Evolutionary conservation across 225 moss, liverwort and hornwort genomes (phyloP).

Genomic region (Sphagnum tenellum): DNA sequence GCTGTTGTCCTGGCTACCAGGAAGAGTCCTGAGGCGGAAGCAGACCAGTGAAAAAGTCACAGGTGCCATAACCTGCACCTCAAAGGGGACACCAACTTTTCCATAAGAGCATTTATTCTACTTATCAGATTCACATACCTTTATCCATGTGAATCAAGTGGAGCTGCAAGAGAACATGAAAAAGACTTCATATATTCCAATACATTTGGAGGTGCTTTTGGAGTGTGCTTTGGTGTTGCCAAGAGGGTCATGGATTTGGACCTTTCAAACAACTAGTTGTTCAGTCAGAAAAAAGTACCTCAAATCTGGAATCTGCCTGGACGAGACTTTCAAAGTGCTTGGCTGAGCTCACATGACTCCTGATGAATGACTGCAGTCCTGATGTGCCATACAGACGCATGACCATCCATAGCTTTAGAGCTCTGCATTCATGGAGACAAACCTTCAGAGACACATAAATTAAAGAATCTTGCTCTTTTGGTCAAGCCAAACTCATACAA

Average conservation of each 20-base stretch:
- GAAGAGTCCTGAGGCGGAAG: conserved; percentile 56
- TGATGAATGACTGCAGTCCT: conserved; percentile 48
- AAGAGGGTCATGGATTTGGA: no score
- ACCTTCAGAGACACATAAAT: no score
- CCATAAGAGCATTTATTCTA: background rate
- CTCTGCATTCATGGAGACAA: conserved; percentile 19
- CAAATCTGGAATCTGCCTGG: conserved; percentile 42
- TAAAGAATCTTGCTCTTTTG: no score
- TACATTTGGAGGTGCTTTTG: no score
- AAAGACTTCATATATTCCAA: no score
- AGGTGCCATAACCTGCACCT: conserved; percentile 19
- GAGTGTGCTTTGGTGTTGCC: no score
- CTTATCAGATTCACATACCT: no score
- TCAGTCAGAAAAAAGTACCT: conserved; percentile 19
- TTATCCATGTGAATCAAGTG: no score
- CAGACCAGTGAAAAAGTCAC: conserved; percentile 49
- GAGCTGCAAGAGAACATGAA: no score
- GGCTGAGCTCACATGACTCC: conserved; percentile 48
- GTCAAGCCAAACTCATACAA: no score
- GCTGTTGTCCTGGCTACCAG: conserved; percentile 39
- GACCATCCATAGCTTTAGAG: conserved; percentile 77
- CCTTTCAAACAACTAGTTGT: no score
- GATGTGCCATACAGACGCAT: conserved; percentile 65
- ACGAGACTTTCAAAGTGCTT: conserved; percentile 55
- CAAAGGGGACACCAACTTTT: no score